Evolutionary conservation across 2,329 filamentous ascomycete genomes (phyloP), one percentile per base, ranked within the genome.

Genomic region (Acrodontium crateriforme): DNA sequence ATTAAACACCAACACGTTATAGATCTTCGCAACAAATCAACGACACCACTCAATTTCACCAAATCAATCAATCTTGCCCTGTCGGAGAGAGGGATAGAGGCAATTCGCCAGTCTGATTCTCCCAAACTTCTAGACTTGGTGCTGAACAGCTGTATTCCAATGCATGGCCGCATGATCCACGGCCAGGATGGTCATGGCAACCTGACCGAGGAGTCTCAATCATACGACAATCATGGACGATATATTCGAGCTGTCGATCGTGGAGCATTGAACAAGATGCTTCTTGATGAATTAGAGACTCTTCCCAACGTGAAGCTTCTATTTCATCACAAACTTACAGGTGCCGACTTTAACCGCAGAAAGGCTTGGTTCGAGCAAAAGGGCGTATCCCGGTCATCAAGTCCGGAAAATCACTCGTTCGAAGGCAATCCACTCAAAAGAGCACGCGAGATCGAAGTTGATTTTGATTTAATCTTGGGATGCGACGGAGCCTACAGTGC

Each of bases 51-150:
- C 36, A 94, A 94, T 56, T 94, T 94, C 50, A 92, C 85, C 35
- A 92, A 84, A 54, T 95, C 89, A n/a, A 98, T 98, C 62, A 98
- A 98, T 50, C 61, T 98, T 30, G 87, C 89, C 13, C 65, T 98
- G 1, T 95, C 89, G 0, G 85, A 95, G 52, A 74, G 89, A 33
- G 89, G 89, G 17, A 85, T 95, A 52, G 80, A 89, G 53, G 81
- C 87, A 13, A 76, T 98, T 57, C 69, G 71, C 28, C 63, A 79
- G 42, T 72, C 80, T 2, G 70, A 72, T 15, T 68, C 74, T 17
- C 58, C 71, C 3, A 67, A 64, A 3, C 67, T 95, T 18, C 61
- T 93, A 17, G 67, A 85, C 9, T 65, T 74, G 42, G 72, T 95
- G 17, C 65, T 93, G 45, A 62, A 61, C 1, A 71, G 77, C 28